phyloP scores from a whole-genome alignment of 345 rosid species.

The Rhodamnia argentea region DNA sequence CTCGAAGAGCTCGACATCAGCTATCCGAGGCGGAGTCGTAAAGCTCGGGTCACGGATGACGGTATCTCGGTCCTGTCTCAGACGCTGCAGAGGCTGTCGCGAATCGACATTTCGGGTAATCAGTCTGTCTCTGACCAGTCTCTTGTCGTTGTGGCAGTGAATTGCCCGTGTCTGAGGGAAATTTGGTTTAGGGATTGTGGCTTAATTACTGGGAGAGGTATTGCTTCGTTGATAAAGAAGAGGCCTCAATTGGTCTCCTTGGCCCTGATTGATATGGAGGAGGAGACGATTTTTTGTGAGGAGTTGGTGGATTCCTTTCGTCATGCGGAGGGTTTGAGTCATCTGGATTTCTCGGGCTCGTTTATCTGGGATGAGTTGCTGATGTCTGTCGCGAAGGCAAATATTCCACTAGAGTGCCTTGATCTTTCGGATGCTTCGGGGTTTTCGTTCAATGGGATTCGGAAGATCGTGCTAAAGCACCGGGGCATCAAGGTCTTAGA shows the following conservation, averaged over 20 bases:
- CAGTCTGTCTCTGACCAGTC: slow-evolving; percentile 44
- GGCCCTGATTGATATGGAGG: slow-evolving; percentile 19
- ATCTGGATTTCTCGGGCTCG: slow-evolving; percentile 42
- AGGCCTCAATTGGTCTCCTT: slow-evolving; percentile 25
- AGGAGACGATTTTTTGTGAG: slow-evolving; percentile 18
- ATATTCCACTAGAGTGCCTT: slow-evolving; percentile 43
- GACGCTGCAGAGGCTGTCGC: slow-evolving; percentile 29
- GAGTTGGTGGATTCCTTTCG: slow-evolving; percentile 23
- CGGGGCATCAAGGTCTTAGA: slow-evolving; percentile 35
- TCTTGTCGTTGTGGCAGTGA: slow-evolving; percentile 22
- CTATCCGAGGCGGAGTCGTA: slow-evolving; percentile 11
- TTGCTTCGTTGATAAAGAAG: slow-evolving; percentile 24
- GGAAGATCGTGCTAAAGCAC: slow-evolving; percentile 19
- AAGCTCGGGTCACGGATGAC: slow-evolving; percentile 26
- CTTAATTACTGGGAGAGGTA: slow-evolving; percentile 40
- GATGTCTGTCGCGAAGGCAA: slow-evolving; percentile 32
- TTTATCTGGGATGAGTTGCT: slow-evolving; percentile 45
- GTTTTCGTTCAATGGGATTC: slow-evolving; percentile 31
- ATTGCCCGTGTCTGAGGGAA: slow-evolving; percentile 33
- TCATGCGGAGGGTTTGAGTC: slow-evolving; percentile 21
- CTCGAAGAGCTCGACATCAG: slow-evolving; percentile 59
- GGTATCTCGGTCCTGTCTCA: slow-evolving; percentile 34
- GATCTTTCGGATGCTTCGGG: slow-evolving; percentile 31
- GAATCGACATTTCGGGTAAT: slow-evolving; percentile 59
- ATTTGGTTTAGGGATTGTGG: slow-evolving; percentile 37